phyloP scores from a whole-genome alignment of 495 filamentous ascomycete species.

The Achaetomiella virescens region DNA sequence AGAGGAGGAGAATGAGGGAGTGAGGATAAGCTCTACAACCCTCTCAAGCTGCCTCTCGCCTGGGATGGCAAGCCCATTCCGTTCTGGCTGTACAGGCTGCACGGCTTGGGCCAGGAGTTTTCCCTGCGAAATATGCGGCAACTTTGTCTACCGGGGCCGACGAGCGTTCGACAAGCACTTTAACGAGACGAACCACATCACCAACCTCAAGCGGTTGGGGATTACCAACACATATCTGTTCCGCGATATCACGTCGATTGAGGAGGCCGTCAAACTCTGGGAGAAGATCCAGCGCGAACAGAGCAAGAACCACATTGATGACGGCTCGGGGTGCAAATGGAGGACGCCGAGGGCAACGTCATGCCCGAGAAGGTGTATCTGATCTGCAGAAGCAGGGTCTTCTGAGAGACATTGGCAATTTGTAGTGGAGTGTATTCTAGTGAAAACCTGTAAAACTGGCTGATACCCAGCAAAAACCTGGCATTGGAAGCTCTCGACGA shows the following conservation, averaged over 20 bases:
- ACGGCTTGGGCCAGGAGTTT: slow-evolving; percentile 94
- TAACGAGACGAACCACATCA: slow-evolving; percentile 84
- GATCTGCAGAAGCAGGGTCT: slow-evolving; percentile 68
- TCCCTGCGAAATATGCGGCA: slow-evolving; percentile 92
- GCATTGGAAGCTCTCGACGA: not conserved
- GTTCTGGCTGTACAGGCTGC: slow-evolving; percentile 96
- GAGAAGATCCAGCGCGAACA: slow-evolving; percentile 86
- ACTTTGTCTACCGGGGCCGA: slow-evolving; percentile 94
- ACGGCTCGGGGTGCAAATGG: slow-evolving; percentile 90
- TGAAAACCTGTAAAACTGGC: slow-evolving; percentile 12
- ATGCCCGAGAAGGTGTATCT: slow-evolving; percentile 98
- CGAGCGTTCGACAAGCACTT: slow-evolving; percentile 98
- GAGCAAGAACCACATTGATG: slow-evolving; percentile 65
- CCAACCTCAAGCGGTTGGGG: slow-evolving; percentile 86
- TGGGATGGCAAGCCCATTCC: slow-evolving; percentile 99
- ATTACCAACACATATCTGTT: slow-evolving; percentile 91
- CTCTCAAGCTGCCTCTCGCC: slow-evolving; percentile 85
- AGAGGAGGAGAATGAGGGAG: slow-evolving; percentile 50
- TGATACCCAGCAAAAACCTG: slow-evolving; percentile 17
- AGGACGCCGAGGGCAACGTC: slow-evolving; percentile 93
- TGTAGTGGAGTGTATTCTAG: not conserved
- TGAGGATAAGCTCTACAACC: slow-evolving; percentile 90
- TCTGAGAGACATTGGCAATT: slow-evolving; percentile 35
- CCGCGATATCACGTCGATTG: slow-evolving; percentile 86
- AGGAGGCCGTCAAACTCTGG: slow-evolving; percentile 82